Base-by-base conservation (phyloP, 2,329 filamentous ascomycete species). In the Botryotinia calthae region DNA sequence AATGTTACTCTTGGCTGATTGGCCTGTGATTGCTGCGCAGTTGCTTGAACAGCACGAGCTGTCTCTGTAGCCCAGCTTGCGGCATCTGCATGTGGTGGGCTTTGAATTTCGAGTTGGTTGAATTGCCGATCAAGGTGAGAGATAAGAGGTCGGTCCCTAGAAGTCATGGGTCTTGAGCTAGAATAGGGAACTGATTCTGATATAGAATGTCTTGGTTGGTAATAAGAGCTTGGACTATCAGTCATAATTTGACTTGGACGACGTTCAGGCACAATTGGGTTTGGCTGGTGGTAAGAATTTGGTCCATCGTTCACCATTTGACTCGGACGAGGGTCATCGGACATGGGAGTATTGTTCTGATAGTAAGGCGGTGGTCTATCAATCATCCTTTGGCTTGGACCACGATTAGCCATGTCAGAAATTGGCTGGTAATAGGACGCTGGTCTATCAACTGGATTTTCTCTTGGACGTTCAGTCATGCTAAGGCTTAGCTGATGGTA, bases 61-160 rank as follows among this genome's bases (percentile, higher is more conserved):
- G 83, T 85, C 66, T 90, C 88, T 10, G 83, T 86, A 12, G 87
- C 87, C 88, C 88, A 90, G 5, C 85, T 83, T 0, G 88, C 86
- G 37, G 84, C 82, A 74, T 90, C 88, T 2, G 83, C 81, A 1
- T 86, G 85, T 1, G 87, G 84, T 0, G 84, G 84, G 44, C 83
- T 84, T 76, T 85, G 82, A 75, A 93, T 89, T 72, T 93, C 91
- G 0, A 93, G 85, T 28, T 89, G 86, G 25, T 87, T 91, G 28
- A 94, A 83, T 34, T 89, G 89, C 65, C 88, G 87, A 70, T 93
- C 91, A 85, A 90, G 92, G 40, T 84, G 83, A n/a, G 85, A 81
- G 73, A 84, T 85, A 20, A 18, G 73, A 10, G 76, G 78, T 44
- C 87, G 84, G 14, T 87, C 85, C 12, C 88, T 85, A 7, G 76